These are phyloP conservation scores for Neurospora terricola DNA, from an alignment of 495 filamentous ascomycete genomes.

Conservation along the genomic window DNA sequence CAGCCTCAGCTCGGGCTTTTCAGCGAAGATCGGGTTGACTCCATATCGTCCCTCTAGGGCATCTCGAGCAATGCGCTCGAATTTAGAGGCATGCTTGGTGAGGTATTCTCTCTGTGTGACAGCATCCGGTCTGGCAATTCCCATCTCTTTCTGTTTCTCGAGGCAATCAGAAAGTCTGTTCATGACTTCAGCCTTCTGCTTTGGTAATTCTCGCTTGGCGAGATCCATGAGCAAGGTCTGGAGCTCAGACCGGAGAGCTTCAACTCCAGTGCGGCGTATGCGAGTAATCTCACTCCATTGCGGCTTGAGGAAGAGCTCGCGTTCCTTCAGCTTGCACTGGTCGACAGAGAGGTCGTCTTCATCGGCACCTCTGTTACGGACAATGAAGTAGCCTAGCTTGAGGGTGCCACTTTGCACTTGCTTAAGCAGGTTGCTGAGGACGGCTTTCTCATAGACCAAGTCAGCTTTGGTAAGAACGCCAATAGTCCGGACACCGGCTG, in stretches of 20 bases:
- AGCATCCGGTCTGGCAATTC: constrained; percentile 22
- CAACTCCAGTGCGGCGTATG: constrained; percentile 40
- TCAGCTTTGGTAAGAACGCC: constrained; percentile 55
- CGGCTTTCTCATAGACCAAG: constrained; percentile 36
- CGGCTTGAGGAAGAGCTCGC: constrained; percentile 21
- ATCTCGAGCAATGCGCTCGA: constrained; percentile 3
- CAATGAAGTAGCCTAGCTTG: constrained; percentile 46
- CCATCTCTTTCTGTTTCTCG: constrained; percentile 30
- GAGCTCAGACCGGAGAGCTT: constrained; percentile 35
- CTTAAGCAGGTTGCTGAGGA: constrained; percentile 28
- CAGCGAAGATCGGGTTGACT: constrained; percentile 28
- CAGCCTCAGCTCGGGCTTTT: constrained; percentile 23
- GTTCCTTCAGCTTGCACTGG: constrained; percentile 25
- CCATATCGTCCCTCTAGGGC: constrained; percentile 31
- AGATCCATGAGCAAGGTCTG: constrained; percentile 33
- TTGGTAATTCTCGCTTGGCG: constrained; percentile 42
- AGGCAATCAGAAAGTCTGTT: constrained; percentile 27
- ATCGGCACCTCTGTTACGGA: constrained; percentile 44
- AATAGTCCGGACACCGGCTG: constrained; percentile 39
- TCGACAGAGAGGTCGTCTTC: constrained; percentile 10
- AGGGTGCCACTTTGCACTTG: constrained; percentile 33
- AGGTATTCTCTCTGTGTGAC: constrained; percentile 18
- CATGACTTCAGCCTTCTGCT: constrained; percentile 38
- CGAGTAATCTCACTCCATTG: constrained; percentile 36
- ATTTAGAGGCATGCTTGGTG: constrained; percentile 2